Percentiles rank a stretch among this genome's conserved stretches.
phyloP scores from a whole-genome alignment of 2,329 filamentous ascomycete genomes.

The Pseudogymnoascus sp. region DNA sequence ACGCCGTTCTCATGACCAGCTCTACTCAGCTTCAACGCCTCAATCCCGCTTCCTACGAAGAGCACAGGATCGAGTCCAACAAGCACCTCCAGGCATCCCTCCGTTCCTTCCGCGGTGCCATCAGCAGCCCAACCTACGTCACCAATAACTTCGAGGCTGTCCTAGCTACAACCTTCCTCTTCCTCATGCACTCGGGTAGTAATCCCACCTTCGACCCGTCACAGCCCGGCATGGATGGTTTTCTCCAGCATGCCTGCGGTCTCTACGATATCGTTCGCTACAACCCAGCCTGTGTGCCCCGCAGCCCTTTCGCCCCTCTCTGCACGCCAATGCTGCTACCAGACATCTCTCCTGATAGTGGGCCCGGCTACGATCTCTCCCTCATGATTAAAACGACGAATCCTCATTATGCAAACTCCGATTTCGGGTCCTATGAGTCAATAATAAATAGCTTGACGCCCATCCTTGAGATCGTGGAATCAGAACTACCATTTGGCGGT shows the following conservation, averaged over 20 bases:
- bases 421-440: neutral
- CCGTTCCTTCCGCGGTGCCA: constrained; percentile 14
- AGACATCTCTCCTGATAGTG: constrained; percentile 12
- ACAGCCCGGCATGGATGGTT: constrained; percentile 14
- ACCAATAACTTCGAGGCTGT: constrained; percentile 16
- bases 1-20: constrained; percentile 16
- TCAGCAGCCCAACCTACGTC: constrained; percentile 10
- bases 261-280: constrained; percentile 15
- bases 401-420: neutral
- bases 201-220: neutral
- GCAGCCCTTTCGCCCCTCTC: constrained; percentile 12
- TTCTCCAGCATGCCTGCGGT: constrained; percentile 17
- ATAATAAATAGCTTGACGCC: constrained; percentile 1
- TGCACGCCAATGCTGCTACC: constrained; percentile 13
- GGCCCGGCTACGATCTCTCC: constrained; percentile 13
- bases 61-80: constrained; percentile 12
- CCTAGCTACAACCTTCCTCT: constrained; percentile 17
- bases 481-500: neutral
- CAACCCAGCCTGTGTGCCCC: constrained; percentile 1
- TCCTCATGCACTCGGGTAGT: constrained; percentile 13
- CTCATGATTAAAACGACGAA: neutral
- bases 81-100: constrained; percentile 17
- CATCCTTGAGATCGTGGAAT: neutral
- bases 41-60: neutral
- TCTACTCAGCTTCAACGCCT: constrained; percentile 11